These are phyloP conservation scores for Tylopilus cervinicoccineus DNA, from an alignment of 768 basidiomycete species.

Conservation along the genomic window DNA sequence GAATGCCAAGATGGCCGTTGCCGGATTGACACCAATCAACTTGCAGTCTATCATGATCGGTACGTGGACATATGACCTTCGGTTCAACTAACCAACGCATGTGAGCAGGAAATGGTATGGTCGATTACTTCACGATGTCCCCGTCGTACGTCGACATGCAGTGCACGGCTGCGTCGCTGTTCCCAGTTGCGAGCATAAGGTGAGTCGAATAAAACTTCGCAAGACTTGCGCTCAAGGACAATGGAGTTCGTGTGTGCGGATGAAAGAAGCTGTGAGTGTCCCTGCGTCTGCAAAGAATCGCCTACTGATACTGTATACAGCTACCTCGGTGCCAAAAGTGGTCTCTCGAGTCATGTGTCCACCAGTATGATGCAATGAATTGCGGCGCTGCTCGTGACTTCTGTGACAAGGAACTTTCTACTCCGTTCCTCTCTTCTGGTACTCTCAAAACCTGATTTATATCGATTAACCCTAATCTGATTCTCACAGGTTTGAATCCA, in stretches of 20 bases:
- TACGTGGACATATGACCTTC: constrained; percentile 12
- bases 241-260: constrained; percentile 35
- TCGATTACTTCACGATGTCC: constrained; percentile 36
- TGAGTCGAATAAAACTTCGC: neutral
- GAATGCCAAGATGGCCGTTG: constrained; percentile 37
- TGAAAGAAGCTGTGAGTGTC: constrained; percentile 38
- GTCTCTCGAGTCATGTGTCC: constrained; percentile 56
- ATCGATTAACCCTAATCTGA: neutral
- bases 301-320: constrained; percentile 31
- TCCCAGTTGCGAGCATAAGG: constrained; percentile 40
- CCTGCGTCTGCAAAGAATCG: neutral
- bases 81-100: neutral
- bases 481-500: constrained; percentile 43
- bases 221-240: neutral
- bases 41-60: constrained; percentile 49
- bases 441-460: constrained; percentile 12
- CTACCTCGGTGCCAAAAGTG: constrained; percentile 67
- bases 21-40: constrained; percentile 48
- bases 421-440: constrained; percentile 32
- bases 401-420: constrained; percentile 47
- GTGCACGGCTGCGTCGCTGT: constrained; percentile 49
- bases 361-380: constrained; percentile 60
- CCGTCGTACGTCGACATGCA: constrained; percentile 49
- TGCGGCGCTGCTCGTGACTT: constrained; percentile 67
- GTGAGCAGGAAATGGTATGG: constrained; percentile 42